Evolutionary conservation across 192 early-diverging fungal species (phyloP).

Genomic region (Ramicandelaber brevisporus): DNA sequence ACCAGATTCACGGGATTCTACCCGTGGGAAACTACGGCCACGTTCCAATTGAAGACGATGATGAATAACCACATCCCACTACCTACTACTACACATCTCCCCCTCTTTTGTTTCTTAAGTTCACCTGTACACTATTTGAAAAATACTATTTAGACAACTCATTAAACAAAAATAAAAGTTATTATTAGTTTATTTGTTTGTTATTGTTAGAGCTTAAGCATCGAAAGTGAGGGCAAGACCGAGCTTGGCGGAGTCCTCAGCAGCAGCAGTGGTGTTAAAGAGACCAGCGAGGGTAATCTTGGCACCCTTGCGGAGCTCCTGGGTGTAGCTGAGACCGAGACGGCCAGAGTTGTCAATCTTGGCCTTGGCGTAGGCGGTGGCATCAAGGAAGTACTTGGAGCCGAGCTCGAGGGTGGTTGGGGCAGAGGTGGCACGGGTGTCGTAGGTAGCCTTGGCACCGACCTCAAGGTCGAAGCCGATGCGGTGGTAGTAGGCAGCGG

Average conservation of each 20-base stretch:
- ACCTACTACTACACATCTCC: no score
- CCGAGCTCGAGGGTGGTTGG: conserved; percentile 69
- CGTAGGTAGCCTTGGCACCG: conserved; percentile 81
- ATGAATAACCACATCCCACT: no score
- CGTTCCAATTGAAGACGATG: no score
- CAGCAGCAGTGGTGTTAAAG: conserved; percentile 80
- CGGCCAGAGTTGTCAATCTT: conserved; percentile 63
- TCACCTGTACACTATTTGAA: no score
- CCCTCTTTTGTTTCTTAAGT: no score
- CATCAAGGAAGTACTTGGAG: conserved; percentile 81
- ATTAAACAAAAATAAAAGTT: no score
- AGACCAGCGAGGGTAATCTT: conserved; percentile 80
- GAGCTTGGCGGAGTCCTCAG: conserved; percentile 88
- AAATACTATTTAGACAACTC: no score
- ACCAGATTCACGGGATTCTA: no score
- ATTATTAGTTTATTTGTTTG: no score
- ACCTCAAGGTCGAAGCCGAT: conserved; percentile 79
- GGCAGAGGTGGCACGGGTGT: conserved; percentile 45
- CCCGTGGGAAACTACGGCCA: no score
- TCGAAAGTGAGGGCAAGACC: conserved; percentile 77
- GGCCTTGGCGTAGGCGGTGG: conserved; percentile 70
- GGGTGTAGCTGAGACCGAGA: conserved; percentile 83
- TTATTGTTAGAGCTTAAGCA: conserved; percentile 49
- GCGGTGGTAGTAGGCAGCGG: conserved; percentile 93
- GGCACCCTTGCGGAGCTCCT: conserved; percentile 74